Percentiles rank a stretch among this genome's conserved stretches.
Conservation (phyloP, 345 rosid genomes). For the Firmiana major region DNA sequence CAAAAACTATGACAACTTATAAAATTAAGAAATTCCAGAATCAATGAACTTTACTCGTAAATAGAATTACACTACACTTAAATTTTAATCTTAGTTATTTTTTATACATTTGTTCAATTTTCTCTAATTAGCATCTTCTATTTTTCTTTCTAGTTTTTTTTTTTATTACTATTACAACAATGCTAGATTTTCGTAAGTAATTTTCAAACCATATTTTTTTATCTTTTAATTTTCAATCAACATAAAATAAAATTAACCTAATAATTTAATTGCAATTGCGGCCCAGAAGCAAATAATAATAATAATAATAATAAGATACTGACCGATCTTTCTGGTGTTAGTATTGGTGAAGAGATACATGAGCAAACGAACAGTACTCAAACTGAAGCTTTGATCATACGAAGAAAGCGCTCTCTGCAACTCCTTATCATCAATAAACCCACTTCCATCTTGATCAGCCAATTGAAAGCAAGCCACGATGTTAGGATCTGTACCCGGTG, state of each 20-base stretch:
- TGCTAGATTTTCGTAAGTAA: neutral
- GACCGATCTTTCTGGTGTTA: slow-evolving; percentile 76
- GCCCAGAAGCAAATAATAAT: neutral
- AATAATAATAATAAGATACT: slow-evolving; percentile 9
- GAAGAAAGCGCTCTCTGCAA: slow-evolving; percentile 80
- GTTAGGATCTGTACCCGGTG: slow-evolving; percentile 87
- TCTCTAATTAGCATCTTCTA: neutral
- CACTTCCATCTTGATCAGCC: slow-evolving; percentile 90
- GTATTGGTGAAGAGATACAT: slow-evolving; percentile 79
- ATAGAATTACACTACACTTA: too few species aligned
- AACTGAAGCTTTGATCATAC: slow-evolving; percentile 77
- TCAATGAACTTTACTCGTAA: too few species aligned
- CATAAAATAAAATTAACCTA: neutral
- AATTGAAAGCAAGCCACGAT: slow-evolving; percentile 69
- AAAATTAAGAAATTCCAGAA: too few species aligned
- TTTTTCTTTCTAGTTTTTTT: neutral
- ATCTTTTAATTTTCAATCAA: neutral
- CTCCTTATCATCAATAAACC: slow-evolving; percentile 83
- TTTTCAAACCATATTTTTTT: neutral
- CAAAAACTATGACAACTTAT: too few species aligned
- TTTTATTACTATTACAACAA: too few species aligned
- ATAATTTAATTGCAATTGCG: neutral
- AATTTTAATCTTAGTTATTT: neutral
- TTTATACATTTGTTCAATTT: neutral
- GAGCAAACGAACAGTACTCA: slow-evolving; percentile 82